Conservation (phyloP, 306 rosid species). For the Fragaria ananassa region DNA sequence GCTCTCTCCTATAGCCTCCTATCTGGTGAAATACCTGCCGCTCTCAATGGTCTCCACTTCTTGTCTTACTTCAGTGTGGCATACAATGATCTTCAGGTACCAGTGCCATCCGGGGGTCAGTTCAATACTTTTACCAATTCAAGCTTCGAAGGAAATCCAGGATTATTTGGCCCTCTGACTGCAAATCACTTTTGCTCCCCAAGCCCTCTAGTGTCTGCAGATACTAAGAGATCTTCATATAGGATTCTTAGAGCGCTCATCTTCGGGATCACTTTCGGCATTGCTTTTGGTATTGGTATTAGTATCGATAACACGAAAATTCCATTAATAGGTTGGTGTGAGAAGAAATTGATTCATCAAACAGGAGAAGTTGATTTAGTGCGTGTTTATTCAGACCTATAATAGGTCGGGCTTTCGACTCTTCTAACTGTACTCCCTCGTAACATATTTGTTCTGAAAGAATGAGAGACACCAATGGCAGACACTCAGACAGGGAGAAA, state of each 20-base stretch:
- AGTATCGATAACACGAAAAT: background rate
- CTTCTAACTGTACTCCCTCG: too few relatives aligned
- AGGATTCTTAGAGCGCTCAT: background rate
- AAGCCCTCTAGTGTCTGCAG: too few relatives aligned
- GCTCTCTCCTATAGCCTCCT: constrained; percentile 63
- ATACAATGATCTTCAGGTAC: constrained; percentile 66
- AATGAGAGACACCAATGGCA: too few relatives aligned
- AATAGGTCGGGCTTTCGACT: too few relatives aligned
- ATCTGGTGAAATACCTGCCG: constrained; percentile 71
- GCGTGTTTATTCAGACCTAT: too few relatives aligned
- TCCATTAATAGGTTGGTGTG: background rate
- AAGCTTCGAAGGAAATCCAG: constrained; percentile 69
- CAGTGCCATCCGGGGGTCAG: constrained; percentile 75
- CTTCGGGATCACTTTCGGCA: background rate
- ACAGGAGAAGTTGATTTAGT: too few relatives aligned
- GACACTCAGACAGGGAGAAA: too few relatives aligned
- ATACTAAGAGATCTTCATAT: too few relatives aligned
- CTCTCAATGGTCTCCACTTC: constrained; percentile 62
- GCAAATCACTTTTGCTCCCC: too few relatives aligned
- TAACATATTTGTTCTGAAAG: too few relatives aligned
- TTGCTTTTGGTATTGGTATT: background rate
- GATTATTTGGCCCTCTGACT: constrained; percentile 47
- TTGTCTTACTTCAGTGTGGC: constrained; percentile 80
- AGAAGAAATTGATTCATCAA: background rate
- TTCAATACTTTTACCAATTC: constrained; percentile 64